Evolutionary conservation across 2,329 filamentous ascomycete species (phyloP).

Genomic region (Ceratocystis cubensis): DNA sequence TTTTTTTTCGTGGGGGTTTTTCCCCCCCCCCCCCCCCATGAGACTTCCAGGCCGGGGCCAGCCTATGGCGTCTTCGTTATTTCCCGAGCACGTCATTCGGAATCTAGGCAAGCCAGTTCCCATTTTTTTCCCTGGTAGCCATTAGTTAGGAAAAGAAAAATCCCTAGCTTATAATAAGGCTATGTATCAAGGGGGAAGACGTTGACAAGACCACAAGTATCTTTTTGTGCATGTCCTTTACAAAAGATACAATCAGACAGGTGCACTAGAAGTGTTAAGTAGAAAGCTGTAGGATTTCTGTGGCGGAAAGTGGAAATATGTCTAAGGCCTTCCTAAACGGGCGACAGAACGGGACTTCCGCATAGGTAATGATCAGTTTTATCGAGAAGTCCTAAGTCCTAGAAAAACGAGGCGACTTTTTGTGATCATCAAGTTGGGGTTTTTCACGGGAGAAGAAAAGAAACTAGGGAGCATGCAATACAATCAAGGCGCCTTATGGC

Average conservation of each 20-base stretch:
- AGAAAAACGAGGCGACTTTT: neutral
- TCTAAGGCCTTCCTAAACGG: conserved; percentile 2
- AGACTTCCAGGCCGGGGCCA: neutral
- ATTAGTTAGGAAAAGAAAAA: neutral
- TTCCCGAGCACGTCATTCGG: conserved; percentile 29
- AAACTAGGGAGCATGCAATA: neutral
- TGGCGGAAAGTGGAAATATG: neutral
- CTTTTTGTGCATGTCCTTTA: neutral
- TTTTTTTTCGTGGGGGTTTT: neutral
- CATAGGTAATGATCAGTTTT: too few relatives aligned
- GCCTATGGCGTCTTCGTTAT: conserved; percentile 21
- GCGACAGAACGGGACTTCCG: neutral
- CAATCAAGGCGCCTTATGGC: neutral
- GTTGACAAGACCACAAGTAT: neutral
- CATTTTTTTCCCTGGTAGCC: conserved; percentile 10
- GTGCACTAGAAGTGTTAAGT: neutral
- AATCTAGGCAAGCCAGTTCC: conserved; percentile 22
- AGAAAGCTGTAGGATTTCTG: neutral
- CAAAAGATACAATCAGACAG: neutral
- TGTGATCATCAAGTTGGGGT: too few relatives aligned
- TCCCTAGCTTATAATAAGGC: too few relatives aligned
- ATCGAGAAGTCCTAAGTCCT: too few relatives aligned
- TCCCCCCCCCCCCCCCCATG: too few relatives aligned
- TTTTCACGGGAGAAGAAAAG: neutral
- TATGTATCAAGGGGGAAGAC: neutral